Evolutionary conservation across 2,329 filamentous ascomycete genomes (phyloP).

Genomic region (Drechslerella dactyloides): DNA sequence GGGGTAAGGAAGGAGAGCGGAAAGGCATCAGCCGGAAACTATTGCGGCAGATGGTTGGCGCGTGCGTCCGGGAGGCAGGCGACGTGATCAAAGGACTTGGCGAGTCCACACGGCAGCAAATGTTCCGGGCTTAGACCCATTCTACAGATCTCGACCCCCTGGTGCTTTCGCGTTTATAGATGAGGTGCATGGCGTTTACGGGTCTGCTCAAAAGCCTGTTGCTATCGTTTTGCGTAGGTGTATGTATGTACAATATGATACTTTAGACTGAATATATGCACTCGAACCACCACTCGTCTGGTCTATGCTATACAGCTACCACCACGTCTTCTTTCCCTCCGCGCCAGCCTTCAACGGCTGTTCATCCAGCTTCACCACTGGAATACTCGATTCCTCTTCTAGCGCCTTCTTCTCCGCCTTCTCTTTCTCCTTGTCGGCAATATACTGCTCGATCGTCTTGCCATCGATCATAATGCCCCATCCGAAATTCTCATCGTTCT

Average conservation of each 20-base stretch:
- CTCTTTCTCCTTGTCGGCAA: constrained; percentile 37
- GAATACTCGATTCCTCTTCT: constrained; percentile 11
- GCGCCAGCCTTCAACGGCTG: constrained; percentile 20
- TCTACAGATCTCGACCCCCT: neutral
- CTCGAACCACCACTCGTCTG: constrained; percentile 24
- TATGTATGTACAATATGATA: constrained; percentile 50
- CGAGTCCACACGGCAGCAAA: constrained; percentile 32
- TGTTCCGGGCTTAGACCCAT: constrained; percentile 31
- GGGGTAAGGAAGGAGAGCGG: constrained; percentile 38
- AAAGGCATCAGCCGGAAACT: constrained; percentile 41
- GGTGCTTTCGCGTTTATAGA: constrained; percentile 11
- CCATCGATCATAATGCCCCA: constrained; percentile 49
- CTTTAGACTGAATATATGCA: constrained; percentile 20
- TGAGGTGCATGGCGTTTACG: constrained; percentile 37
- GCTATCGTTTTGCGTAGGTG: neutral
- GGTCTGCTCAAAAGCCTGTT: constrained; percentile 36
- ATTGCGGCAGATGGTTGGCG: constrained; percentile 36
- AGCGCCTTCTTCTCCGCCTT: constrained; percentile 27
- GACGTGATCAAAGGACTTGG: constrained; percentile 38
- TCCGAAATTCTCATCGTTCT: constrained; percentile 45
- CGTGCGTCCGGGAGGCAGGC: constrained; percentile 28
- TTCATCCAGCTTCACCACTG: constrained; percentile 44
- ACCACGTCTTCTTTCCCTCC: constrained; percentile 48
- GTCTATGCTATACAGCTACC: constrained; percentile 13
- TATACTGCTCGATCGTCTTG: constrained; percentile 44